phyloP scores from a whole-genome alignment of 2,329 filamentous ascomycete genomes.

The Nemania sp. region DNA sequence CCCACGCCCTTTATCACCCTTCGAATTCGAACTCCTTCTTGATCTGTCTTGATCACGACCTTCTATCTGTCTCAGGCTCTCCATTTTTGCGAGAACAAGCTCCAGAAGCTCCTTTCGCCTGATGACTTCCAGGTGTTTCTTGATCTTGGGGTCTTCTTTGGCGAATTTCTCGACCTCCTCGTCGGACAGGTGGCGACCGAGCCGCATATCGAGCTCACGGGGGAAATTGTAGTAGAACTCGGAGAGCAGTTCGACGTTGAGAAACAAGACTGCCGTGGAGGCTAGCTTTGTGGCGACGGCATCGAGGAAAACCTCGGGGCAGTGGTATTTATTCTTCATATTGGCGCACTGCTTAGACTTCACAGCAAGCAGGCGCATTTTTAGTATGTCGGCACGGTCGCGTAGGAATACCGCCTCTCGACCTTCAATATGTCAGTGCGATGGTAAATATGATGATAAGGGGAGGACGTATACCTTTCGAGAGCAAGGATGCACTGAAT shows the following conservation, averaged over 20 bases:
- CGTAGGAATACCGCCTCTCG: conserved; percentile 93
- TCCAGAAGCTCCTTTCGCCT: conserved; percentile 90
- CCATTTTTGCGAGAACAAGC: conserved; percentile 93
- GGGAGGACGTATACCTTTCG: conserved; percentile 64
- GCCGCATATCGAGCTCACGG: conserved; percentile 81
- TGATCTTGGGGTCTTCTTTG: conserved; percentile 87
- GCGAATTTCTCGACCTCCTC: conserved; percentile 88
- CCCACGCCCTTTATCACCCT: conserved; percentile 47
- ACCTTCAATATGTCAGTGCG: conserved; percentile 53
- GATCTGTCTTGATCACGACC: conserved; percentile 65
- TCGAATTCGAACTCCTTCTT: conserved; percentile 34
- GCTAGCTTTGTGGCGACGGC: conserved; percentile 94
- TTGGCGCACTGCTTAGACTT: conserved; percentile 87
- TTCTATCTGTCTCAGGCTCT: conserved; percentile 82
- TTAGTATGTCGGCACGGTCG: conserved; percentile 86
- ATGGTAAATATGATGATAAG: neutral
- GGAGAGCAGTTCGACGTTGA: conserved; percentile 93
- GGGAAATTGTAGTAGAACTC: conserved; percentile 99
- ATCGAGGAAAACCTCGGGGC: conserved; percentile 96
- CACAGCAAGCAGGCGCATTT: conserved; percentile 83
- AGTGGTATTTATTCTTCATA: conserved; percentile 91
- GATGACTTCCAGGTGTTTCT: conserved; percentile 88
- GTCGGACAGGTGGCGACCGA: conserved; percentile 78
- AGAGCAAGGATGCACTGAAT: conserved; percentile 84
- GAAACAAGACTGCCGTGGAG: conserved; percentile 91